phyloP scores from a whole-genome alignment of 345 rosid genomes.

The Punica granatum region DNA sequence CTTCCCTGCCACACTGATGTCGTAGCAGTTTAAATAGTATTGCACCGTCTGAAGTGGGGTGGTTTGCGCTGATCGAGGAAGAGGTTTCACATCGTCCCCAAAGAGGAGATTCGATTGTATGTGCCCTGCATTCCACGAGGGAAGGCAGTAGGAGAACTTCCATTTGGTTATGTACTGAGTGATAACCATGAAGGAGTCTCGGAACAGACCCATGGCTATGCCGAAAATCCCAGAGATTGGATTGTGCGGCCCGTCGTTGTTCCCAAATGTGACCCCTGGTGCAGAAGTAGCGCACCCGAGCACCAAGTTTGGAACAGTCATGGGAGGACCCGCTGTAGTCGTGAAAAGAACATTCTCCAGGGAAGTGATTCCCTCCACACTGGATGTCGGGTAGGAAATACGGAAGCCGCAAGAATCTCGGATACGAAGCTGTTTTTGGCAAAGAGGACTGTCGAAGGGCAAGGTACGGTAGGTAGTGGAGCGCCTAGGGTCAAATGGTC shows the following conservation, averaged over 20 bases:
- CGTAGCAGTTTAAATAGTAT: not conserved
- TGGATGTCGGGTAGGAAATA: not conserved
- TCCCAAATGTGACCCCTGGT: not conserved
- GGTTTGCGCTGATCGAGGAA: not conserved
- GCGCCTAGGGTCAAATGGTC: not conserved
- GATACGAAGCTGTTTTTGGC: not conserved
- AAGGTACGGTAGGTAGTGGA: not conserved
- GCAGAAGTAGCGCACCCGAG: not conserved
- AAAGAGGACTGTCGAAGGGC: not conserved
- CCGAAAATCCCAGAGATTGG: constrained; percentile 4
- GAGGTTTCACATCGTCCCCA: not conserved
- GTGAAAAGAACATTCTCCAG: not conserved
- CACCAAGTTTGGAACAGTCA: not conserved
- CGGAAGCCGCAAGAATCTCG: not conserved
- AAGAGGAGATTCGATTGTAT: not conserved
- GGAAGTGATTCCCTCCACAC: not conserved
- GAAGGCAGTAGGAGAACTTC: constrained; percentile 12
- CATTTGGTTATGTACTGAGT: not conserved
- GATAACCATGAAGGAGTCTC: constrained; percentile 1
- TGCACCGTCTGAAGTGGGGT: not conserved
- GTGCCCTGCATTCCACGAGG: not conserved
- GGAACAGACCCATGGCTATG: not conserved
- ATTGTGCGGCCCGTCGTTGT: not conserved
- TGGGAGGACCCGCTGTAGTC: not conserved
- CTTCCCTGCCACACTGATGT: constrained; percentile 1